Base-by-base conservation (phyloP, 176 grass and related monocot genomes). In the Oryza rufipogon region DNA sequence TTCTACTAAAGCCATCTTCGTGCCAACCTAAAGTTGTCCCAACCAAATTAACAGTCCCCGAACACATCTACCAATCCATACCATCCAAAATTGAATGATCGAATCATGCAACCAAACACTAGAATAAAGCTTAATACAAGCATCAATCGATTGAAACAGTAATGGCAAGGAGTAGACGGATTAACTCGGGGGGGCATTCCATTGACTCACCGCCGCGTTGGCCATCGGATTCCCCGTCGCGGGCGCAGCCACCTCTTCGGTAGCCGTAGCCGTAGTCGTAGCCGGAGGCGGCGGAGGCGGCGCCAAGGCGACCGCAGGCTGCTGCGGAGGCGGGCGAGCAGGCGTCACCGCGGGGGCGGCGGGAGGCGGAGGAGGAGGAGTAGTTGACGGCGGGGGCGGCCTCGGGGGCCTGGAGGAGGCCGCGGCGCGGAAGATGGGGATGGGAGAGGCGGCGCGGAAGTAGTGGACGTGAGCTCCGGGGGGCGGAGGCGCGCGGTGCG, bases 401-500 rank as follows among this genome's bases (percentile, higher is more conserved):
- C 75, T 71, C 42, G 73, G 72, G 73, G 79, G 14, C 2, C 19
- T 86, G 5, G 65, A 64, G 12, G 65, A 46, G 19, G n/a, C 11
- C 26, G 75, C 54, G 36, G 49, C 51, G 68, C 74, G 88, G 88
- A 82, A 82, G 20, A 90, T 30, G 38, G 88, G 84, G 84, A 86
- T 74, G 11, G 88, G 46, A 3, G 74, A 19, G 3, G 87, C 25
- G 45, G 83, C 3, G 26, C 79, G 84, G 88, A 68, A 83, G 61
- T 63, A 60, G 25, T 83, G 88, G 20, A 86, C 84, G 61, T 33
- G 81, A 51, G 44, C 44, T 19, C 52, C 52, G 1, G 68, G 74
- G 66, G 67, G 65, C 3, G 89, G 69, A 6, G 72, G 32, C 52
- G 82, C 61, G 52, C 13, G 79, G 61, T 79, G 66, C 36, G 87